Evolutionary conservation across 176 grass and related monocot species (phyloP).

Genomic region (Secale cereale): DNA sequence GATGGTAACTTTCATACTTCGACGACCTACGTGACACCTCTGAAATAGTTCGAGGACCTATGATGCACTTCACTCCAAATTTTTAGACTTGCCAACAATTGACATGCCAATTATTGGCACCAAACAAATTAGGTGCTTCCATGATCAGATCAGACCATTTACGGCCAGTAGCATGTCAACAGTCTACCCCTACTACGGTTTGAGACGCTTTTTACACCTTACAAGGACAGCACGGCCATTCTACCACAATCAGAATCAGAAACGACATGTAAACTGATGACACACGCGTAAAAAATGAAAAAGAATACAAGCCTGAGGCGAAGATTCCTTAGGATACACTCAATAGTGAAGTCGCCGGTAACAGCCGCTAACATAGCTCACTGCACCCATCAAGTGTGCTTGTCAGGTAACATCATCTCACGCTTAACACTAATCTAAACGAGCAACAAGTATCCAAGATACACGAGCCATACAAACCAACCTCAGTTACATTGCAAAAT

Average conservation of each 20-base stretch:
- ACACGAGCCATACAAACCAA: neutral
- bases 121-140: too few species aligned
- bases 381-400: neutral
- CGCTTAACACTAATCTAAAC: neutral
- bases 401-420: neutral
- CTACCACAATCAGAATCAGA: neutral
- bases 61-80: too few species aligned
- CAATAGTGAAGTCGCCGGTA: neutral
- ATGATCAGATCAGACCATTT: too few species aligned
- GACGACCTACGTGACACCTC: too few species aligned
- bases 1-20: too few species aligned
- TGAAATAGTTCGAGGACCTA: too few species aligned
- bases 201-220: too few species aligned
- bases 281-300: neutral
- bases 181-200: too few species aligned
- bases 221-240: too few species aligned
- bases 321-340: conserved; percentile 3
- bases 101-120: too few species aligned
- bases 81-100: too few species aligned
- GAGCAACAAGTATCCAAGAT: neutral
- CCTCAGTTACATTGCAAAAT: neutral
- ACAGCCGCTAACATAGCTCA: conserved; percentile 6
- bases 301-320: neutral
- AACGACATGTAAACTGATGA: neutral
- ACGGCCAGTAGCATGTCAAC: too few species aligned